These are phyloP conservation scores for Solanum etuberosum DNA, from an alignment of 257 asterid genomes.

Conservation along the genomic window DNA sequence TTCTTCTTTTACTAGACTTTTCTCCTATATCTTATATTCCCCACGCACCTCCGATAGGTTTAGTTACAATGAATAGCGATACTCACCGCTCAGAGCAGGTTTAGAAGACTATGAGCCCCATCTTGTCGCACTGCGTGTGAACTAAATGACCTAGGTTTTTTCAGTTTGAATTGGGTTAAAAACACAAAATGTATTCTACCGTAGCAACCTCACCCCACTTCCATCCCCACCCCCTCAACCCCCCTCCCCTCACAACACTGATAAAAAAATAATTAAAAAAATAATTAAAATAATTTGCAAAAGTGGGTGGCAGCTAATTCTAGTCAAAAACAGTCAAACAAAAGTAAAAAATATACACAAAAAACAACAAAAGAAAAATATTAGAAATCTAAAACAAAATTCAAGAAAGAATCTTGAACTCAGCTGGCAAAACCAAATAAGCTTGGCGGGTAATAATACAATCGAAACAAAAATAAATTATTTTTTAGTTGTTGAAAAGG, in stretches of 20 bases:
- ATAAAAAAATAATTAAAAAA: background rate
- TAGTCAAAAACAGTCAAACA: background rate
- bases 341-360: background rate
- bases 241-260: background rate
- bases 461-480: background rate
- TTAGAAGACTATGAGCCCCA: no score
- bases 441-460: conserved; percentile 5
- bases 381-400: background rate
- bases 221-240: no score
- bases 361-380: background rate
- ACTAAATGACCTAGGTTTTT: no score
- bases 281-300: background rate
- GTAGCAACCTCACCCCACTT: background rate
- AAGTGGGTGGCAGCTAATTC: background rate
- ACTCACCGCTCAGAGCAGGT: no score
- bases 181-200: no score
- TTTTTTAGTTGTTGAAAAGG: background rate
- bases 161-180: no score
- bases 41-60: no score
- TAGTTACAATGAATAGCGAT: no score
- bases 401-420: background rate
- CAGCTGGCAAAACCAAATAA: conserved; percentile 5
- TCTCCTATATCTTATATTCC: no score
- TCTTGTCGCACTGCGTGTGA: no score
- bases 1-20: background rate